Conservation (phyloP, 108 stramenopile species). For the Skeletonema menzelii region DNA sequence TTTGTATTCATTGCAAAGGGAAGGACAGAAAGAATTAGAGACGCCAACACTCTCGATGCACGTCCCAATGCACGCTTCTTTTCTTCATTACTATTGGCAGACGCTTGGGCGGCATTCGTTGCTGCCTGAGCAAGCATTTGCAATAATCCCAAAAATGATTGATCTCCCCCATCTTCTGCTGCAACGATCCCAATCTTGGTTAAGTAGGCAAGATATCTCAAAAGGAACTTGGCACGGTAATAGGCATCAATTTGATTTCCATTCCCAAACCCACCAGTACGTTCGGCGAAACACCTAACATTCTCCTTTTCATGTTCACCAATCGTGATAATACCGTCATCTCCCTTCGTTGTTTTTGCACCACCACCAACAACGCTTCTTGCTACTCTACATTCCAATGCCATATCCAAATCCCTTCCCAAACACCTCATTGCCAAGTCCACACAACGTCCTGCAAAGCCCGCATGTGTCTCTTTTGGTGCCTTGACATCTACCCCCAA, state of each 20-base stretch:
- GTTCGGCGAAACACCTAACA: constrained; percentile 25
- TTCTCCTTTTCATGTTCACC: constrained; percentile 28
- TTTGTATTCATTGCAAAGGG: constrained; percentile 53
- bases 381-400: constrained; percentile 25
- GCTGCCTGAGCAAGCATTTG: constrained; percentile 47
- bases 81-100: not conserved
- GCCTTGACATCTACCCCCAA: constrained; percentile 61
- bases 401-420: constrained; percentile 63
- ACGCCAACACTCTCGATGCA: constrained; percentile 42
- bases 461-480: constrained; percentile 40
- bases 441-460: constrained; percentile 67
- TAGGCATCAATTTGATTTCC: constrained; percentile 47
- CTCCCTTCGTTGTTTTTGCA: not conserved
- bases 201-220: constrained; percentile 76
- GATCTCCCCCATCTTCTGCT: constrained; percentile 14
- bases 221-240: constrained; percentile 54
- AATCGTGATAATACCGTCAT: not conserved
- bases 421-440: constrained; percentile 52
- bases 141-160: constrained; percentile 41
- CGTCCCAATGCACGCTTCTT: constrained; percentile 22
- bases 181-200: constrained; percentile 57
- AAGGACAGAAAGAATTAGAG: constrained; percentile 61
- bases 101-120: constrained; percentile 15
- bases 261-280: constrained; percentile 31
- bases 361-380: too few relatives aligned